A percentile compares a stretch with the other conserved stretches of the same genome.
Evolutionary conservation across 2,329 filamentous ascomycete species (phyloP).

Genomic region (Scedosporium apiospermum): DNA sequence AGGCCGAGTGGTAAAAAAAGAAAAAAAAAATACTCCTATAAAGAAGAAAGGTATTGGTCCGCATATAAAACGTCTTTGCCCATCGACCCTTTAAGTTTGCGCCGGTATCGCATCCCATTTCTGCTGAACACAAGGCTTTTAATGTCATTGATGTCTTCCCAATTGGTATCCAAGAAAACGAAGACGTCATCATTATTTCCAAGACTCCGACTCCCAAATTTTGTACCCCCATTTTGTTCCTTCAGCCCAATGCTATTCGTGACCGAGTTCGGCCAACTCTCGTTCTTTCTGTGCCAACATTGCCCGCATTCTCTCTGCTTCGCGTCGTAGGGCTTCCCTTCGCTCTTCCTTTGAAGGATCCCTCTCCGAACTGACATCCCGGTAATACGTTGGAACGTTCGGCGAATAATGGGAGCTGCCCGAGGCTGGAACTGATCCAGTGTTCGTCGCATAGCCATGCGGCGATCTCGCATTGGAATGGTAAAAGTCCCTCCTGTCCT

Average conservation of each 20-base stretch:
- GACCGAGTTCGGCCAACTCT: constrained; percentile 46
- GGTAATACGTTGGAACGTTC: background rate
- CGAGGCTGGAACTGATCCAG: constrained; percentile 5
- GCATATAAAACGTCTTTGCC: background rate
- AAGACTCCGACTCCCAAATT: background rate
- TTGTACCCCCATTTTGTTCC: background rate
- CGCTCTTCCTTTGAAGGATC: constrained; percentile 44
- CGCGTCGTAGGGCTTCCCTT: constrained; percentile 56
- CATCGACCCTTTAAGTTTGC: background rate
- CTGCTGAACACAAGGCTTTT: background rate
- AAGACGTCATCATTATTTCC: background rate
- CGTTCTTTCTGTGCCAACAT: constrained; percentile 64
- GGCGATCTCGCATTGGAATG: background rate
- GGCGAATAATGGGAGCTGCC: constrained; percentile 10
- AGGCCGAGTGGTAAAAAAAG: background rate
- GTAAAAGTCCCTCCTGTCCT: background rate
- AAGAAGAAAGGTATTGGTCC: background rate
- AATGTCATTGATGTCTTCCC: background rate
- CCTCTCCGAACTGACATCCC: constrained; percentile 8
- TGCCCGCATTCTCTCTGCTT: constrained; percentile 68
- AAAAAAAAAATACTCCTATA: background rate
- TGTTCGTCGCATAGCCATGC: constrained; percentile 8
- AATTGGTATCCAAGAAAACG: background rate
- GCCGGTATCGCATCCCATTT: background rate
- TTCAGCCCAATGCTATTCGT: background rate